Evolutionary conservation across 2,329 filamentous ascomycete genomes (phyloP), one percentile per base, ranked within the genome.

Genomic region (Malbranchea zuffiana): DNA sequence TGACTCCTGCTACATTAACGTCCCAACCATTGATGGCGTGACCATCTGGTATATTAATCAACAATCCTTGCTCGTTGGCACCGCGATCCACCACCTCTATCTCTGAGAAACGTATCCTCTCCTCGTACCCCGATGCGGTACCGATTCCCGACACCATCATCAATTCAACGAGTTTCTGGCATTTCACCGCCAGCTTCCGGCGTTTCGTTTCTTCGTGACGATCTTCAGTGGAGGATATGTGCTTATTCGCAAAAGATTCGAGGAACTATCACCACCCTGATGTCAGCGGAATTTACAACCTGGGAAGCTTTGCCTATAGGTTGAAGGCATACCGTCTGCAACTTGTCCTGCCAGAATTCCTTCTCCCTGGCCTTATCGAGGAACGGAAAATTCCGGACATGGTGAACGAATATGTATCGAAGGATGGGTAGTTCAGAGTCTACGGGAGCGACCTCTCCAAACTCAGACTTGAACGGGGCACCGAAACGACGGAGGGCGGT

Each of bases 141-240:
- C 83, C 84, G 40, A 98, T 81, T 24, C 90, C 90, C 5, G 88
- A 96, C 6, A 98, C 90, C 86, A 98, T 95, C 90, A 98, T 98
- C 43, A 98, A 69, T 68, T 98, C 90, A 7, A 98, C 84, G 40
- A 98, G 67, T 66, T 98, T 98, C 59, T 90, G 80, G 32, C 83
- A 85, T 71, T 98, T 98, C 50, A 80, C 70, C 3, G 90, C 88
- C 46, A 98, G 66, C 61, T 98, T 98, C 47, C 79, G 74, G 41
- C 90, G 75, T 67, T 98, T 98, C 6, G 90, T 96, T 61, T 95
- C 86, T 62, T 98, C 90, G 19, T 96, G 66, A 3, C 90, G 77
- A 57, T 98, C 90, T 62, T 96, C 90, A 4, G 88, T 95, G 4
- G 87, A 93, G 2, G 88, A 96, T 28, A 98, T 95, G 57, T 88